These are phyloP conservation scores for Panicum miliaceum DNA, from an alignment of 176 grass and related monocot species.

Conservation along the genomic window DNA sequence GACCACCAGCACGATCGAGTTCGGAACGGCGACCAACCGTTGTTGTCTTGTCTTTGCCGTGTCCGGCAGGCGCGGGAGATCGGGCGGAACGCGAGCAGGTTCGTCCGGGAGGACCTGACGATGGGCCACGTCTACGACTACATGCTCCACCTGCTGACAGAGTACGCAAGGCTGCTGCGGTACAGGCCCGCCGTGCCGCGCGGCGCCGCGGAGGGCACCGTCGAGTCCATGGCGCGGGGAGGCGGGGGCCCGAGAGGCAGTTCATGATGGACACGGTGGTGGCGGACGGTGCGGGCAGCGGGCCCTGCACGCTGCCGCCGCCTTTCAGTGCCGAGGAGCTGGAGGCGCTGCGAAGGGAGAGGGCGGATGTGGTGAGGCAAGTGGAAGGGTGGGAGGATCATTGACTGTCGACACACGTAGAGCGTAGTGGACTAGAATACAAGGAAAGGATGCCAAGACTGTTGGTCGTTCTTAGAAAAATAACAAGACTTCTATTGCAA, in stretches of 20 bases:
- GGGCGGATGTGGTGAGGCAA: slow-evolving; percentile 24
- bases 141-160: slow-evolving; percentile 60
- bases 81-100: slow-evolving; percentile 42
- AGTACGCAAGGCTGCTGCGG: slow-evolving; percentile 50
- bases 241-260: slow-evolving; percentile 34
- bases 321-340: slow-evolving; percentile 33
- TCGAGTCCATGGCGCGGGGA: slow-evolving; percentile 44
- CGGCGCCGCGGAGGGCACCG: slow-evolving; percentile 52
- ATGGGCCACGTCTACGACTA: slow-evolving; percentile 68
- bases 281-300: background rate
- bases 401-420: background rate
- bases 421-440: too few relatives aligned
- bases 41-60: background rate
- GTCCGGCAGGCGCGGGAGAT: slow-evolving; percentile 45
- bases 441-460: too few relatives aligned
- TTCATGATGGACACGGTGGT: slow-evolving; percentile 54
- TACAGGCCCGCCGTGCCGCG: slow-evolving; percentile 47
- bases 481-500: too few relatives aligned
- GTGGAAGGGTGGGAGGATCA: slow-evolving; percentile 48
- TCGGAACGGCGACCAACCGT: background rate
- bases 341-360: slow-evolving; percentile 28
- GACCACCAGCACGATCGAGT: too few relatives aligned
- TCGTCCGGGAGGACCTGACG: slow-evolving; percentile 53
- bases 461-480: too few relatives aligned
- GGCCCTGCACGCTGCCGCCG: slow-evolving; percentile 44